Conservation (phyloP, 2,329 filamentous ascomycete genomes). For the Fusarium proliferatum region DNA sequence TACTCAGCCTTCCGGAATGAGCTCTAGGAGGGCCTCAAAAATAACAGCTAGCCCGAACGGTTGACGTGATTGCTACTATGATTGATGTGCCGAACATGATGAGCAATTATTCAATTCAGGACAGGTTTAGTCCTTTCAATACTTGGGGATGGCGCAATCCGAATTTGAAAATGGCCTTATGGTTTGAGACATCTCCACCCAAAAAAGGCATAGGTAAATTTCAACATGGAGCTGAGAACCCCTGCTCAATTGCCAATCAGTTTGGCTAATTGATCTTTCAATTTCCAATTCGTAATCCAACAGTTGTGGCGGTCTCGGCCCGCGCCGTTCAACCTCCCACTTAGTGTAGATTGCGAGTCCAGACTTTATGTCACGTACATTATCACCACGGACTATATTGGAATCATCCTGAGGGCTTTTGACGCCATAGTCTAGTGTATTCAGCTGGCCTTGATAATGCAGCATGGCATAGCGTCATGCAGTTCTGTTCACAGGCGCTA, state of each 20-base stretch:
- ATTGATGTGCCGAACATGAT: accelerated
- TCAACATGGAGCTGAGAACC: neutral
- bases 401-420: accelerated
- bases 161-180: neutral
- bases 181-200: neutral
- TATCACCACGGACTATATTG: neutral
- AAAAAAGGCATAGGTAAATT: neutral
- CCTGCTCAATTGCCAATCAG: neutral
- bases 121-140: neutral
- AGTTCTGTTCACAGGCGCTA: neutral
- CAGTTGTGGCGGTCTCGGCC: neutral
- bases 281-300: neutral
- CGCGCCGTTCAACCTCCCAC: neutral
- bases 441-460: neutral
- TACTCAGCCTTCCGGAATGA: neutral
- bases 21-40: neutral
- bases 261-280: neutral
- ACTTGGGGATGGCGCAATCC: neutral
- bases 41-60: accelerated
- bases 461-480: neutral
- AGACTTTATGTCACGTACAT: neutral
- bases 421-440: too few relatives aligned
- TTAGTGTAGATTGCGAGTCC: neutral
- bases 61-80: neutral
- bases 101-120: neutral